These are phyloP conservation scores for Mediolabrus comicus DNA, from an alignment of 108 stramenopile genomes.

Conservation along the genomic window DNA sequence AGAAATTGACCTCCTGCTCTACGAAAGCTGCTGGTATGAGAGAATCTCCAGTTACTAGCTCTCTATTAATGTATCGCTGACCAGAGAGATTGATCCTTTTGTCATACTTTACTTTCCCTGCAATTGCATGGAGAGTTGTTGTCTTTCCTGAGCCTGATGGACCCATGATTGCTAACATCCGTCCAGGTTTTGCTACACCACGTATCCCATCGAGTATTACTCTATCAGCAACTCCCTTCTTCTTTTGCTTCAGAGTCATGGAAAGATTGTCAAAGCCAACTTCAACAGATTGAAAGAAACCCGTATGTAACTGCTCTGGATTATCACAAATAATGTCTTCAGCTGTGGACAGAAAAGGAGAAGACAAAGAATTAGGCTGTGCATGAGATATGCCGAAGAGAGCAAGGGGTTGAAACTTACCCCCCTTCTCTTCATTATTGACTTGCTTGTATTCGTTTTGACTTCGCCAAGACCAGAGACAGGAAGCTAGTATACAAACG, in stretches of 20 bases:
- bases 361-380: neutral
- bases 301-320: constrained; percentile 29
- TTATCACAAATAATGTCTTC: constrained; percentile 46
- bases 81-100: constrained; percentile 62
- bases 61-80: constrained; percentile 66
- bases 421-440: constrained; percentile 28
- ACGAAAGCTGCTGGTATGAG: constrained; percentile 73
- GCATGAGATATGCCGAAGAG: neutral
- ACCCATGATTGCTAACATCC: constrained; percentile 82
- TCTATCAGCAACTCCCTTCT: constrained; percentile 37
- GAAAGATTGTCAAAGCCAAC: constrained; percentile 67
- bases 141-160: constrained; percentile 65
- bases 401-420: constrained; percentile 25
- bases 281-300: constrained; percentile 53
- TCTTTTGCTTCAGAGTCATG: constrained; percentile 61
- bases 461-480: constrained; percentile 20
- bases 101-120: constrained; percentile 71
- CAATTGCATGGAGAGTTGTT: constrained; percentile 78
- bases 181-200: constrained; percentile 71
- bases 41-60: constrained; percentile 60
- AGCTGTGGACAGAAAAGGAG: neutral
- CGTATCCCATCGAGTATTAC: constrained; percentile 78
- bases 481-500: constrained; percentile 19
- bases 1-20: constrained; percentile 80
- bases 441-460: neutral